Evolutionary conservation across 108 stramenopile genomes (phyloP).

Genomic region (Aurantiochytrium sp.): DNA sequence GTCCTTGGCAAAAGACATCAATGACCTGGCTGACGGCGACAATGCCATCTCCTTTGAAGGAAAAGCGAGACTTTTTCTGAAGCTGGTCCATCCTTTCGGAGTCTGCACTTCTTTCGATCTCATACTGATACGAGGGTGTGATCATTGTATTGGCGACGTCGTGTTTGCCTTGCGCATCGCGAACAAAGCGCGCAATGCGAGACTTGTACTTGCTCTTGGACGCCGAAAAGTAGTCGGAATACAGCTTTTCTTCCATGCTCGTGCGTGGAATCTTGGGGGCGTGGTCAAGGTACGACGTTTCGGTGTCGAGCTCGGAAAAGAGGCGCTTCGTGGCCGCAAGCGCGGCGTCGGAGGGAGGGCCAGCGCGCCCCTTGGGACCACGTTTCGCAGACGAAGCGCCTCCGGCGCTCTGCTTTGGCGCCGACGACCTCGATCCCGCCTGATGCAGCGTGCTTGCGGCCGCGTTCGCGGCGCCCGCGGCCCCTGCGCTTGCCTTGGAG

Average conservation of each 20-base stretch:
- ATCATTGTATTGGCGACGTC: background rate
- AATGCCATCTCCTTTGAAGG: background rate
- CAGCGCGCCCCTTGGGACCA: background rate
- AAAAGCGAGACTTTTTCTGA: background rate
- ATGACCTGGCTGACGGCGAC: background rate
- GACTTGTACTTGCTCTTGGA: background rate
- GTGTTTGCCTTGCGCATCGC: background rate
- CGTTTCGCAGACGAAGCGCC: background rate
- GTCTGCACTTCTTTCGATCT: background rate
- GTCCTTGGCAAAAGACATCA: background rate
- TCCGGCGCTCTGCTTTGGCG: no score
- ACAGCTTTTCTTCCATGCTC: background rate
- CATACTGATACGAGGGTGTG: background rate
- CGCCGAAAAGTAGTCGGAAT: conserved; percentile 7
- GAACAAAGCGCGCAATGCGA: background rate
- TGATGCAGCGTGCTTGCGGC: background rate
- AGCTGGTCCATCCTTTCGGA: background rate
- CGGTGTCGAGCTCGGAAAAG: background rate
- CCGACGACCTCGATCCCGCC: no score
- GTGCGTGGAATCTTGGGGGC: background rate
- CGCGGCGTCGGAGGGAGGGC: background rate
- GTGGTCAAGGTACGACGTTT: background rate
- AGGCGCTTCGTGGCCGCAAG: background rate
- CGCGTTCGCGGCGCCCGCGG: background rate
- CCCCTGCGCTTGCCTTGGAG: background rate